Evolutionary conservation across 148 eudicot species (phyloP), one percentile per base, ranked within the genome.

Genomic region (Heliosperma pusillum): DNA sequence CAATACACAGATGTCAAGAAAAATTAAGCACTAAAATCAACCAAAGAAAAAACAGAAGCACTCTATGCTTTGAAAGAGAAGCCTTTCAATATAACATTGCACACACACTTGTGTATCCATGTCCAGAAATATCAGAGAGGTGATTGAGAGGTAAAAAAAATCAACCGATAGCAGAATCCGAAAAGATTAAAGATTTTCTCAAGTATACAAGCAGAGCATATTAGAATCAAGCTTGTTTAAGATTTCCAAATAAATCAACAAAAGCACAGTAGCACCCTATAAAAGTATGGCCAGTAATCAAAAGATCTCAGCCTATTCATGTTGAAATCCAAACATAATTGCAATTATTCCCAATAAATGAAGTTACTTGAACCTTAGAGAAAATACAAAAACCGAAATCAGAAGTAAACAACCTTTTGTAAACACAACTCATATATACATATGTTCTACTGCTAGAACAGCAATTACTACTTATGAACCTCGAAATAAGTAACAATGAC

Each of bases 1-100:
- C 50, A 55, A 74, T 1, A 79, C 16, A 47, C 40, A 20, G 77
- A 89, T 97, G 97, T 90, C 87, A 13, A 94, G 1, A 11, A n/a
- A n/a, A 40, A 17, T 66, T 20, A 40, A n/a, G 53, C 40, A 20
- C 6, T 40, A 36, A 67, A n/a, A 67, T 40, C 12, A 65, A n/a
- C 45, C 44, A 65, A 30, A 29, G 15, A 60, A n/a, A 11, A 63
- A 65, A 19, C 10, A 9, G 69, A 65, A 30, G 20, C 20, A 65
- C n/a, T 33, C 50, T 66, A 7, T 2, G 19, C 24, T 19, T 15
- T 26, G n/a, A 7, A 33, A 36, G 40, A 20, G 15, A 66, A 66
- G 70, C 70, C 25, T 20, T 67, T 22, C 71, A 42, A 5, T n/a
- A 66, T 42, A 20, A 21, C 22, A 22, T 9, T 21, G 55, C 71